These are phyloP conservation scores for Grigorovia jiainica DNA, from an alignment of 805 yeast genomes.

Conservation along the genomic window DNA sequence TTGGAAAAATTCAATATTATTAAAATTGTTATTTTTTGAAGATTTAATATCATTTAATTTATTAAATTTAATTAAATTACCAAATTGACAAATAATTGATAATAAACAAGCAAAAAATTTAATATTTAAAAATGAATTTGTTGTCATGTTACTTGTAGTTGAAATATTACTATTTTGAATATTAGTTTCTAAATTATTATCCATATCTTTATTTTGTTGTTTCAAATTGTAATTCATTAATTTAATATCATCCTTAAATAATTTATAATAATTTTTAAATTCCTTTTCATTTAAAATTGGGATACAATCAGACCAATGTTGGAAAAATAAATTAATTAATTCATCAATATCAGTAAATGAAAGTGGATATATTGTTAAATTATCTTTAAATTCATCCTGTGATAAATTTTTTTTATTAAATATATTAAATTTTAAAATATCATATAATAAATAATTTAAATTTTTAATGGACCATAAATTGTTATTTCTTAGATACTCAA, in stretches of 20 bases:
- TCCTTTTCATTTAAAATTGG: slow-evolving; percentile 63
- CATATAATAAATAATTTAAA: slow-evolving; percentile 14
- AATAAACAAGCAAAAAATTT: slow-evolving; percentile 24
- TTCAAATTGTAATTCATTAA: slow-evolving; percentile 3
- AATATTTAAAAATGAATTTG: slow-evolving; percentile 13
- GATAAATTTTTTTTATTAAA: not conserved
- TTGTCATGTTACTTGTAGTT: not conserved
- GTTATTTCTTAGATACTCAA: slow-evolving; percentile 10
- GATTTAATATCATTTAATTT: slow-evolving; percentile 7
- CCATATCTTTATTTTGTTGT: too few relatives aligned
- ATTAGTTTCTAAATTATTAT: not conserved
- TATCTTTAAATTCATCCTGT: not conserved
- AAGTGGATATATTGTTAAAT: slow-evolving; percentile 4
- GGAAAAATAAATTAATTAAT: slow-evolving; percentile 57
- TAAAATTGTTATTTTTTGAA: not conserved
- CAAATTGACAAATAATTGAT: slow-evolving; percentile 24
- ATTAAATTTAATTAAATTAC: slow-evolving; percentile 20
- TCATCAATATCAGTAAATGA: slow-evolving; percentile 41
- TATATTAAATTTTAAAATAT: slow-evolving; percentile 18
- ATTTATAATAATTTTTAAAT: slow-evolving; percentile 51
- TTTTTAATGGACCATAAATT: slow-evolving; percentile 26
- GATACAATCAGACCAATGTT: slow-evolving; percentile 63
- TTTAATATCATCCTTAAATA: slow-evolving; percentile 13
- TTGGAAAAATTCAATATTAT: not conserved
- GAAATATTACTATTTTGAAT: not conserved